A percentile compares a stretch with the other conserved stretches of the same genome.
Evolutionary conservation across 768 basidiomycete species (phyloP).

Genomic region (Naganishia antarctica): DNA sequence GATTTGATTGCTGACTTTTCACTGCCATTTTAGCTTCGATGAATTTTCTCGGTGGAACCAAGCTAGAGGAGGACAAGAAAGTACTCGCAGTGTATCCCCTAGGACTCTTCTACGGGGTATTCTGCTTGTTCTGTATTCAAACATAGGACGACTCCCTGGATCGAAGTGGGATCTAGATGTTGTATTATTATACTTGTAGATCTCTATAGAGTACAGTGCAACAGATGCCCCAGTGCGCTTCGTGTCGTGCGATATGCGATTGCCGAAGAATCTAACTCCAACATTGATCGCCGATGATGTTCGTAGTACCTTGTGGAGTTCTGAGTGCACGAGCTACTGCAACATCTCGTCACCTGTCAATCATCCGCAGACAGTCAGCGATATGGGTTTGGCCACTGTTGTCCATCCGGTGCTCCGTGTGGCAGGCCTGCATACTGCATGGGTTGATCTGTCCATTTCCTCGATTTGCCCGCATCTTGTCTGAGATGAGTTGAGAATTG

Average conservation of each 20-base stretch:
- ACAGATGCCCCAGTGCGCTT: no score
- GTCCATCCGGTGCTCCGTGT: background rate
- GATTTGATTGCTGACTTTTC: background rate
- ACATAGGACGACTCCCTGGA: background rate
- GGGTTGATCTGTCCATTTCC: constrained; percentile 1
- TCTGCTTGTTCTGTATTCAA: constrained; percentile 45
- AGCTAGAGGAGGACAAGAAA: constrained; percentile 83
- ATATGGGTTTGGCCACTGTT: no score
- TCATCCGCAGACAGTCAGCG: no score
- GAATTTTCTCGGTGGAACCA: constrained; percentile 91
- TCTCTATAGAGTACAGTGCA: background rate
- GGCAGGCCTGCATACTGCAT: background rate
- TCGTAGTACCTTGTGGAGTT: no score
- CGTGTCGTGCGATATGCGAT: no score
- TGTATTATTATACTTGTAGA: no score
- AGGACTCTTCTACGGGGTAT: constrained; percentile 83
- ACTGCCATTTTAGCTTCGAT: constrained; percentile 63
- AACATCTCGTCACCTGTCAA: no score
- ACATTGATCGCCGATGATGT: no score
- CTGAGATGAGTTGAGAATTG: background rate
- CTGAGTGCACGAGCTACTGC: no score
- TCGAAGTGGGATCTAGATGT: no score
- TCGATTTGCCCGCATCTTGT: background rate
- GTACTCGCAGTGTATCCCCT: constrained; percentile 94
- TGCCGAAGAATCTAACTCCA: no score